Evolutionary conservation across 2,329 filamentous ascomycete genomes (phyloP).

Genomic region (Penicillium oxalicum): DNA sequence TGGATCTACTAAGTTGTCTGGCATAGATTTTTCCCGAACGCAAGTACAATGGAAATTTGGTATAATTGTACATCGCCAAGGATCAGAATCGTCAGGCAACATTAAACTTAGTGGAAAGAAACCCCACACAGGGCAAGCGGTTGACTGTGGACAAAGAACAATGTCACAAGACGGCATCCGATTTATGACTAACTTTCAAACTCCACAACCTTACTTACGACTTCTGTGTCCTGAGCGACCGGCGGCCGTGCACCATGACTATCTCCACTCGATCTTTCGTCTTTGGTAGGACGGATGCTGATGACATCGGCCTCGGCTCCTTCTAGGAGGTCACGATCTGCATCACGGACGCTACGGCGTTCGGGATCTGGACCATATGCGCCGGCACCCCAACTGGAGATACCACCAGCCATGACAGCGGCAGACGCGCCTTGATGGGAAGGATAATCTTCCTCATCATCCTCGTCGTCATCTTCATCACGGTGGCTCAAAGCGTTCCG

Average conservation of each 20-base stretch:
- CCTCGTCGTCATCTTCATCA: constrained; percentile 63
- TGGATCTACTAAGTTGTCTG: no score
- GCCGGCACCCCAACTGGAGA: constrained; percentile 35
- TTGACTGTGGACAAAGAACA: not conserved
- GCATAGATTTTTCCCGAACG: no score
- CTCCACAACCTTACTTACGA: constrained; percentile 37
- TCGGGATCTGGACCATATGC: constrained; percentile 53
- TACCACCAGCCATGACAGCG: constrained; percentile 28
- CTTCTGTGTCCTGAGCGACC: constrained; percentile 19
- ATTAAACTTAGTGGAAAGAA: no score
- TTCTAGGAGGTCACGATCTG: constrained; percentile 65
- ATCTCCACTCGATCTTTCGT: constrained; percentile 21
- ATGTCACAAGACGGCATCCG: constrained; percentile 1
- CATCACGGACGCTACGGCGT: constrained; percentile 58
- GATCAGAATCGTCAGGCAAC: not conserved
- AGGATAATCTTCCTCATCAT: constrained; percentile 60
- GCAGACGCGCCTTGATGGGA: constrained; percentile 16
- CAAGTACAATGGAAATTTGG: not conserved
- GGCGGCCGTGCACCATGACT: constrained; percentile 6
- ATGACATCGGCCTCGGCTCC: constrained; percentile 71
- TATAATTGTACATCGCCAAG: constrained; percentile 6
- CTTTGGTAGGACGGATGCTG: constrained; percentile 34
- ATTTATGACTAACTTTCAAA: constrained; percentile 27
- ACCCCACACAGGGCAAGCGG: not conserved
- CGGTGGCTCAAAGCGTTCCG: constrained; percentile 65